Base-by-base conservation (phyloP, 305 asterid genomes). In the Rubia tinctorum region DNA sequence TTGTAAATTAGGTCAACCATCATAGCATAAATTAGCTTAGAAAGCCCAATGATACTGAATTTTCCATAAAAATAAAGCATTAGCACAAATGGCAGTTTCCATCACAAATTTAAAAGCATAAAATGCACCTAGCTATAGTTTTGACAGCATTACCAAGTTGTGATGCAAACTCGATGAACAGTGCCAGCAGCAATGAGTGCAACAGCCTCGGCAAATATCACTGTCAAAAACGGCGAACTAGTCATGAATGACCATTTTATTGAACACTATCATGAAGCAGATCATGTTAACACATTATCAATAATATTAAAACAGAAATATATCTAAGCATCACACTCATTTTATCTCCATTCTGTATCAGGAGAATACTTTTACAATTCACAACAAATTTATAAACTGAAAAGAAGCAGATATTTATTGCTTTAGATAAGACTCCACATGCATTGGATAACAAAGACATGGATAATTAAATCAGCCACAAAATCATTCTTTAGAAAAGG, bases 121-220 rank as follows among this genome's bases (percentile, higher is more conserved):
- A 10, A 67, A 68, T 13, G 18, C 22, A 67, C 15, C 37, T 15
- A 37, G 13, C 12, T 39, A 68, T n/a, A 66, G 37, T 59, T 47
- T 47, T 22, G 9, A 30, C 34, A 59, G 70, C 66, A 77, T 66
- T 93, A 93, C 97, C 98, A 93, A 77, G 98, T 93, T 53, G 98
- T 93, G 86, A 93, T 89, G 80, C 97, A 90, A 84, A 92, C 98
- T 80, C 97, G 93, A 77, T 92, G 98, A 77, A 92, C 93, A 18
- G 96, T 84, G 86, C 97, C 25, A 79, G 97, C 98, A 71, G 98
- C 98, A 79, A 88, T 82, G 47, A 92, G 88, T 20, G 97, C 98
- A 80, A 90, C 92, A 11, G 67, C 81, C 82, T 90, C 96, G n/a
- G 97, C 96, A 78, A 86, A 60, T 74, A 91, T 86, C 76, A 93